These are phyloP conservation scores for Hyphodiscus sp. DNA, from an alignment of 2,329 filamentous ascomycete genomes.

Conservation along the genomic window DNA sequence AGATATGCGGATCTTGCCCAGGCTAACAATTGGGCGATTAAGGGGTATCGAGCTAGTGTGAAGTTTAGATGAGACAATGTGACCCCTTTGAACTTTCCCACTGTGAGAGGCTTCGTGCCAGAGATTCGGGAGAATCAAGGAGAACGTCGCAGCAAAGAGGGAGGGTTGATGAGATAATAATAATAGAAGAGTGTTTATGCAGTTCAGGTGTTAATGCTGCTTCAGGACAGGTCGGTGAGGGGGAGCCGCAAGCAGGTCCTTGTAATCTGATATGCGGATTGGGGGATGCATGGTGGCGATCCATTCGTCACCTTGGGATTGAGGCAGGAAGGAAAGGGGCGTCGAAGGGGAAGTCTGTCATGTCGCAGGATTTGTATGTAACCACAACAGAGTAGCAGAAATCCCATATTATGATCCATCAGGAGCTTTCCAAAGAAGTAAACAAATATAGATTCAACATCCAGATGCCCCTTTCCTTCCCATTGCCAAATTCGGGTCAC, in stretches of 20 bases:
- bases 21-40: neutral
- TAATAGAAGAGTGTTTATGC: neutral
- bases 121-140: neutral
- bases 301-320: neutral
- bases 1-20: neutral
- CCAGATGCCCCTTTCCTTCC: too few relatives aligned
- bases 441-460: neutral
- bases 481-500: neutral
- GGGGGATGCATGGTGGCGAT: neutral
- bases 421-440: neutral
- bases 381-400: neutral
- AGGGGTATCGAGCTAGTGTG: neutral
- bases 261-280: neutral
- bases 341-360: neutral
- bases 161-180: neutral
- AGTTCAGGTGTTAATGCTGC: neutral
- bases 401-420: neutral
- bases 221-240: neutral
- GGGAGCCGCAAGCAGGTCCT: neutral
- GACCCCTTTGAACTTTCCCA: neutral
- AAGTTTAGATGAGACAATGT: neutral
- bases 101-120: neutral
- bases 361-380: too few relatives aligned
- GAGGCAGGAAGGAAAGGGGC: neutral
- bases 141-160: neutral